Evolutionary conservation across 495 filamentous ascomycete species (phyloP), one percentile per base, ranked within the genome.

Genomic region (Neurospora tetraspora): DNA sequence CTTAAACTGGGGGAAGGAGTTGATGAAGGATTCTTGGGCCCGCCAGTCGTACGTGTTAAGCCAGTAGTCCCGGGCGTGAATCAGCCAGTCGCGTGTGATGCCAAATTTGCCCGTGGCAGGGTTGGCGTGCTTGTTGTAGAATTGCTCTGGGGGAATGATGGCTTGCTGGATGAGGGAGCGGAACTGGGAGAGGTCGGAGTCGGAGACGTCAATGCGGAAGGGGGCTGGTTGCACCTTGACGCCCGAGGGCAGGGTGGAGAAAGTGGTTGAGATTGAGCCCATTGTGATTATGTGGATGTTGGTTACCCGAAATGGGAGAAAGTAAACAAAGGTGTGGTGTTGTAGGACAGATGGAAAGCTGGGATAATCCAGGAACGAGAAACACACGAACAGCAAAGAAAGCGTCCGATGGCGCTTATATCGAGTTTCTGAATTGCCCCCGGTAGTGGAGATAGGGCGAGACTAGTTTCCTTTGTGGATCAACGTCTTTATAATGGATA

Each of bases 1-100:
- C 0, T 76, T 88, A 81, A 85, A 93, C 73, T 93, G 87, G 3
- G 90, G 89, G 74, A 90, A 87, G 11, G 77, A 83, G 81, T 93
- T 92, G 70, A 90, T 88, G 40, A 83, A 82, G 12, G 80, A 74
- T 76, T 92, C 89, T 14, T 80, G 77, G 9, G 82, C 75, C 75
- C 85, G 83, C 85, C 85, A 87, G 78, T 84, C 81, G 71, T 83
- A 87, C 11, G 74, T 71, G 69, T 77, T 73, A 16, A 83, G 76
- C 89, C 88, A 91, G 69, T 81, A 77, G 39, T 86, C 80, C 72
- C 86, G 86, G n/a, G 87, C 85, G 1, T 84, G 74, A 5, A 73
- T 74, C 45, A 92, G 80, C 90, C 91, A 92, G 40, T 85, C 80
- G 4, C 80, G 82, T 0, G 85, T 84, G 61, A 91, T 77, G 10